Base-by-base conservation (phyloP, 371 early-diverging fungal genomes). In the Amoeboaphelidium occidentale region DNA sequence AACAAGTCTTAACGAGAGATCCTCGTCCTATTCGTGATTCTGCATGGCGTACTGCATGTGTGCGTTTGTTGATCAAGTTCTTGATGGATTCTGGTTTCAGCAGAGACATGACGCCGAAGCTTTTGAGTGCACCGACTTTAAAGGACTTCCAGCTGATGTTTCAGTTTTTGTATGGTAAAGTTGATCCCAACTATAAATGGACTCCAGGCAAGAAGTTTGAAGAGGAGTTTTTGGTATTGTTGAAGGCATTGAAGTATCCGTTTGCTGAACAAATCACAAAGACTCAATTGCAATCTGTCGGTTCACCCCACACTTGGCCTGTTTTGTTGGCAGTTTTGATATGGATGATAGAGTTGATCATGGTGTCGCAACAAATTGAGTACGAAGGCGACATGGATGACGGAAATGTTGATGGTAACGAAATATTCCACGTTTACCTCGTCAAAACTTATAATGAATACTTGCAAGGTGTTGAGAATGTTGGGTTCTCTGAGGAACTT, bases 61-160 rank as follows among this genome's bases (percentile, higher is more conserved):
- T 79, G 27, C 60, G 69, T 14, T 51, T 50, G 25, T 63, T 94
- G 22, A 66, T 78, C 54, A 62, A 62, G 17, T 94, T 79, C 61
- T 69, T 94, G 41, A 65, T 66, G 2, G 60, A 75, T 23, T 61
- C 66, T 32, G 82, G 81, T 27, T 92, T 80, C 58, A 74, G 75
- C 12, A 67, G 74, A n/a, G 44, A 62, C 22, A 51, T 78, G 25
- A 69, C 74, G 0, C 62, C 63, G 12, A 79, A 76, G 46, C 66
- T 66, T 0, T 58, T 96, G 39, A 58, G 62, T 2, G 67, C 70
- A 17, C 84, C 89, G 14, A 69, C 83, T 2, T 66, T 63, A 21
- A 90, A 83, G 65, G 91, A 88, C 43, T 91, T 88, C 61, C 81
- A 83, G 54, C 66, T 63, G 44, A 80, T 91, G 13, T 92, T 97